These are phyloP conservation scores for Hemisphaericaspora lyxosophila DNA, from an alignment of 1,139 yeast species.

Conservation along the genomic window DNA sequence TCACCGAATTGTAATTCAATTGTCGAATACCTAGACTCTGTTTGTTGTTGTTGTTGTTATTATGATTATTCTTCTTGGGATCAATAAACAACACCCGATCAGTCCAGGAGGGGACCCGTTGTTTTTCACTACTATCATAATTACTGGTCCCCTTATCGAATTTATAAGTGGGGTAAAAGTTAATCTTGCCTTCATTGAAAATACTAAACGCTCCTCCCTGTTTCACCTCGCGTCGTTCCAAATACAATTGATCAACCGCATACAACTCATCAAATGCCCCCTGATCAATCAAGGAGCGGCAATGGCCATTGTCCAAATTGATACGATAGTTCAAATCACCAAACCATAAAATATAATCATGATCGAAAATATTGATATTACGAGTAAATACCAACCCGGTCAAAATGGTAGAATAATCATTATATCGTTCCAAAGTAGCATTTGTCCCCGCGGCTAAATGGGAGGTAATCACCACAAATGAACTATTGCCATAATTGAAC, in stretches of 20 bases:
- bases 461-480: slow-evolving; percentile 80
- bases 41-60: too few species aligned
- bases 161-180: slow-evolving; percentile 4
- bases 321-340: slow-evolving; percentile 94
- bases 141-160: slow-evolving; percentile 83
- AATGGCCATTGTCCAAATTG: slow-evolving; percentile 64
- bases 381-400: slow-evolving; percentile 77
- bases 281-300: slow-evolving; percentile 52
- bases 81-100: slow-evolving; percentile 70
- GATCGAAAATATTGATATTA: slow-evolving; percentile 69
- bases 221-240: slow-evolving; percentile 61
- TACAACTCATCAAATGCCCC: slow-evolving; percentile 56
- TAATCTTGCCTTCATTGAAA: slow-evolving; percentile 67
- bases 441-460: slow-evolving; percentile 93
- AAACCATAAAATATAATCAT: slow-evolving; percentile 80
- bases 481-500: slow-evolving; percentile 72
- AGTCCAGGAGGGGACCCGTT: slow-evolving; percentile 95
- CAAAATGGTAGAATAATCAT: slow-evolving; percentile 79
- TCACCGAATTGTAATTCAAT: slow-evolving; percentile 57
- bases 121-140: slow-evolving; percentile 90
- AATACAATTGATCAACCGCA: slow-evolving; percentile 72
- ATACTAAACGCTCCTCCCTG: slow-evolving; percentile 76
- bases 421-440: slow-evolving; percentile 83
- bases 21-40: slow-evolving; percentile 56
- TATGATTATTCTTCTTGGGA: slow-evolving; percentile 17